Conservation (phyloP, 164 flowering plant genomes). For the Umbellularia californica region DNA sequence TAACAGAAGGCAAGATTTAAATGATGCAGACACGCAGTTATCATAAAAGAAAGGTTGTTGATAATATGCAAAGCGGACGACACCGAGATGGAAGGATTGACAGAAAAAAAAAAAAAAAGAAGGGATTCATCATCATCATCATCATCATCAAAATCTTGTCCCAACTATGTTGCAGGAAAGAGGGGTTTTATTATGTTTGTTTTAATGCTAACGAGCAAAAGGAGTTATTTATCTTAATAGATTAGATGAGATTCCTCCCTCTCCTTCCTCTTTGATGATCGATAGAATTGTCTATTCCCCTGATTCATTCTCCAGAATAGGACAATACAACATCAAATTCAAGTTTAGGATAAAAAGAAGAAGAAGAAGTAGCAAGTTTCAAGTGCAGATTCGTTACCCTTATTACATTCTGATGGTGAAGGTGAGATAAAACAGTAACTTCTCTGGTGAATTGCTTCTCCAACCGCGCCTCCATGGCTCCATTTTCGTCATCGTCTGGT, state of each 20-base stretch:
- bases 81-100: too few species aligned
- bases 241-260: not conserved
- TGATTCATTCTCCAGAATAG: too few species aligned
- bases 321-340: too few species aligned
- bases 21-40: not conserved
- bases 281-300: not conserved
- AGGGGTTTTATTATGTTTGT: too few species aligned
- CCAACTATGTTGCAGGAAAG: too few species aligned
- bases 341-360: too few species aligned
- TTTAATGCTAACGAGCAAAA: too few species aligned
- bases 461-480: conserved; percentile 47
- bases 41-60: not conserved
- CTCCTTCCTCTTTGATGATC: not conserved
- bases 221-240: not conserved
- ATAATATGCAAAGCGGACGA: too few species aligned
- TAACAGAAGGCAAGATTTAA: not conserved
- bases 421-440: conserved; percentile 60
- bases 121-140: too few species aligned
- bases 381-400: conserved; percentile 37
- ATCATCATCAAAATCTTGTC: too few species aligned
- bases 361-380: not conserved
- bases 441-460: conserved; percentile 74
- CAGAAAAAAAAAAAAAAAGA: too few species aligned
- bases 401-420: conserved; percentile 71
- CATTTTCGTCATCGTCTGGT: conserved; percentile 83